phyloP scores from a whole-genome alignment of 306 rosid genomes.

The Elaeagnus macrophylla region DNA sequence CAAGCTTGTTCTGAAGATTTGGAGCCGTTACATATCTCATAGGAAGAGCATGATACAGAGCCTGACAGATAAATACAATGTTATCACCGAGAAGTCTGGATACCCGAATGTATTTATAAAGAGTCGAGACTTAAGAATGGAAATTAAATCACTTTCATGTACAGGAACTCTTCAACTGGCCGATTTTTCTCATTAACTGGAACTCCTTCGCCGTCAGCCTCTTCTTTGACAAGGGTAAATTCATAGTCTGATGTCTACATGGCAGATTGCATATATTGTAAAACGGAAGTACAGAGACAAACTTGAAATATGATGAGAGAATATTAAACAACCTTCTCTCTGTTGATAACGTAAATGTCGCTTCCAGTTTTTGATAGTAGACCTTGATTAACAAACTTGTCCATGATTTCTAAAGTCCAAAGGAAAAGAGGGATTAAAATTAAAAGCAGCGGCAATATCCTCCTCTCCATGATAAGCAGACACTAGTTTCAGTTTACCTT shows the following conservation, averaged over 20 bases:
- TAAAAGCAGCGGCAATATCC: neutral
- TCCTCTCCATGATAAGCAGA: conserved; percentile 9
- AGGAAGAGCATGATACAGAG: conserved; percentile 68
- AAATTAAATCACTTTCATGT: conserved; percentile 51
- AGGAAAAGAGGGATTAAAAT: conserved; percentile 10
- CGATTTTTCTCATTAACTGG: conserved; percentile 28
- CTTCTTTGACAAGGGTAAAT: conserved; percentile 63
- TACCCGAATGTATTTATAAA: neutral
- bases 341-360: conserved; percentile 50
- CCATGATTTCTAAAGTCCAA: conserved; percentile 58
- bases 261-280: conserved; percentile 8
- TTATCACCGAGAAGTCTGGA: neutral
- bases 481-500: conserved; percentile 41
- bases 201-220: conserved; percentile 38
- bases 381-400: conserved; percentile 59
- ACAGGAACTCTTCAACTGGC: conserved; percentile 46
- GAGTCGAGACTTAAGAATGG: neutral
- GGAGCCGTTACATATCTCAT: conserved; percentile 57
- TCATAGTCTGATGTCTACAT: conserved; percentile 56
- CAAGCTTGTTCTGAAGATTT: conserved; percentile 69
- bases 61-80: conserved; percentile 35
- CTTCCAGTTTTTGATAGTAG: conserved; percentile 49
- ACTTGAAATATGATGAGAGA: conserved; percentile 1
- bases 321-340: conserved; percentile 42
- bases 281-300: neutral